Evolutionary conservation across 371 early-diverging fungal species (phyloP).

Genomic region (Haplosporangium sp.): DNA sequence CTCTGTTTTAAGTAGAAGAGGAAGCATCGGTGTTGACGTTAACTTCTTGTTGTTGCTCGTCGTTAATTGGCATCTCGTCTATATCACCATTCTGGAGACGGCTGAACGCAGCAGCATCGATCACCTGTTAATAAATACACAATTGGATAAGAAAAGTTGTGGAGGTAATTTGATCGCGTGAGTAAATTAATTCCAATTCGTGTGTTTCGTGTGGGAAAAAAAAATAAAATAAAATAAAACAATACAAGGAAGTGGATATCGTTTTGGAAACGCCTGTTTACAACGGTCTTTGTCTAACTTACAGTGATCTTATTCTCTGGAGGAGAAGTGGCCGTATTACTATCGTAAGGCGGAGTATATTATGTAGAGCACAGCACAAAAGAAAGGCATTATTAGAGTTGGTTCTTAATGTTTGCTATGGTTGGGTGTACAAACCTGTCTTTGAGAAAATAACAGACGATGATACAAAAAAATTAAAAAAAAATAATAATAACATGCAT

Average conservation of each 20-base stretch:
- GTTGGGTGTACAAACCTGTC: background rate
- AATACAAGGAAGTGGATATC: background rate
- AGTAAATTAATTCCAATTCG: conserved; percentile 19
- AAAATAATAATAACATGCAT: background rate
- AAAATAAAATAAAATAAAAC: background rate
- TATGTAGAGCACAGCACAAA: conserved; percentile 2
- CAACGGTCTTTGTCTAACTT: conserved; percentile 15
- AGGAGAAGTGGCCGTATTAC: conserved; percentile 22
- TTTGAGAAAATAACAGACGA: conserved; percentile 2
- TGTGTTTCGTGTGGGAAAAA: conserved; percentile 30
- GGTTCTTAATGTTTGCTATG: background rate
- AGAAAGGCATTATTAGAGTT: conserved; percentile 11
- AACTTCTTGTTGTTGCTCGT: conserved; percentile 3
- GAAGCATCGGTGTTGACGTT: conserved; percentile 9
- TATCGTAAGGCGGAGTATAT: background rate
- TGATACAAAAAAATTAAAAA: background rate
- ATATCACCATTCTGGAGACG: conserved; percentile 31
- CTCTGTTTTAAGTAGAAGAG: background rate
- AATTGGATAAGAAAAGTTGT: background rate
- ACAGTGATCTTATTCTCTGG: conserved; percentile 49
- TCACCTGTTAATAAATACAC: conserved; percentile 25
- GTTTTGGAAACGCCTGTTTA: background rate
- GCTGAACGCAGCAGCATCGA: conserved; percentile 42
- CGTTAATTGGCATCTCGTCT: background rate
- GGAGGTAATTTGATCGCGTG: conserved; percentile 25